Evolutionary conservation across 257 asterid genomes (phyloP), one percentile per base, ranked within the genome.

Genomic region (Lavandula angustifolia): DNA sequence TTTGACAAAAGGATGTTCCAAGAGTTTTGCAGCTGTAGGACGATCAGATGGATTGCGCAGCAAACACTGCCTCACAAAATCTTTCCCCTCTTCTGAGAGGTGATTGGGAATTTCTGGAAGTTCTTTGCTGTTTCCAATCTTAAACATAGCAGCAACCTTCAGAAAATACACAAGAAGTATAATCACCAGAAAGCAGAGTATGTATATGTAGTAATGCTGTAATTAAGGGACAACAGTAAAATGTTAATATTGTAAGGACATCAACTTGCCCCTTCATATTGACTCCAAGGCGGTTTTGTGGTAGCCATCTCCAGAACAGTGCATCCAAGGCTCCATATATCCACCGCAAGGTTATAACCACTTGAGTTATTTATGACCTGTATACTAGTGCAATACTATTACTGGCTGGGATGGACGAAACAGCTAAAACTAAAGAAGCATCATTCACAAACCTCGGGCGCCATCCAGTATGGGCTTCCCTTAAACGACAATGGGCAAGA

Each of bases 321-420:
- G 78, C 96, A 88, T 9, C 91, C 94, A 16, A 85, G 86, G 82
- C 96, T 85, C 94, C 94, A 88, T 67, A 85, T 73, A 74, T 88
- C 96, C 68, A 79, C 91, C n/a, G 85, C 82, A 9, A 85, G 78
- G 76, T 62, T 80, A 73, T 71, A 71, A 62, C 83, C 78, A 44
- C 76, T 65, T 12, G 82, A 52, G 68, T 81, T 81, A 53, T 42
- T 72, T 52, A 81, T 75, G 62, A 87, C 77, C 92, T 85, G 79
- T 46, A 38, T 42, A 60, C 48, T 13, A 29, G 32, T 42, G 47
- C 35, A 64, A 55, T 57, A 73, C 13, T n/a, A 64, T 42, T 53
- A 22, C 56, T 59, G 7, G 55, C 37, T 43, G 54, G 31, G 59
- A 53, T 44, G 52, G 44, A 59, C 46, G 68, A 29, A 69, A 50